These are phyloP conservation scores for Coemansia sp. DNA, from an alignment of 192 early-diverging fungal genomes.

Conservation along the genomic window DNA sequence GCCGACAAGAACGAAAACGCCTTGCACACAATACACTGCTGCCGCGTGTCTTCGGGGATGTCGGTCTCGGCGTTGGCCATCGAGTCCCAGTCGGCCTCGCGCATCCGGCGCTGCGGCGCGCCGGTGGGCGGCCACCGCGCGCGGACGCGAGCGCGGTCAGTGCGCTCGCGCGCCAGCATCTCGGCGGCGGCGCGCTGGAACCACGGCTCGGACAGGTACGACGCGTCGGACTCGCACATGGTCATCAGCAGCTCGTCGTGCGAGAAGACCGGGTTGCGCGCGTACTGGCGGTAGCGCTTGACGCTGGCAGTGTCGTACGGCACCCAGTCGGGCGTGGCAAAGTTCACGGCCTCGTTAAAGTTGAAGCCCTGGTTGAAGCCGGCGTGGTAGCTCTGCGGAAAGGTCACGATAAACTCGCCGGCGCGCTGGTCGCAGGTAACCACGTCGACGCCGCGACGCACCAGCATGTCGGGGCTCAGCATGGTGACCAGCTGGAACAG, in stretches of 20 bases:
- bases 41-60: slow-evolving; percentile 55
- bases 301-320: slow-evolving; percentile 76
- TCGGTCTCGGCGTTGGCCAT: slow-evolving; percentile 45
- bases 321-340: slow-evolving; percentile 91
- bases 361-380: slow-evolving; percentile 99
- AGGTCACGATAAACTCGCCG: slow-evolving; percentile 92
- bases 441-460: slow-evolving; percentile 71
- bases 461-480: slow-evolving; percentile 71
- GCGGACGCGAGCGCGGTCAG: slow-evolving; percentile 44
- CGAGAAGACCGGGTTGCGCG: slow-evolving; percentile 83
- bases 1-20: slow-evolving; percentile 68
- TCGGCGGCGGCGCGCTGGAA: slow-evolving; percentile 47
- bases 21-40: slow-evolving; percentile 71
- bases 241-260: slow-evolving; percentile 88
- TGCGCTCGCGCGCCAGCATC: slow-evolving; percentile 56
- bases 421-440: slow-evolving; percentile 81
- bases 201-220: slow-evolving; percentile 25
- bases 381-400: slow-evolving; percentile 90
- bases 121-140: slow-evolving; percentile 4
- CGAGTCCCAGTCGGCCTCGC: slow-evolving; percentile 34
- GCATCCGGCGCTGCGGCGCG: slow-evolving; percentile 1
- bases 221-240: slow-evolving; percentile 41
- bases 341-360: slow-evolving; percentile 95
- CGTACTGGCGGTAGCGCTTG: slow-evolving; percentile 72
- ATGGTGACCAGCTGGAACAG: slow-evolving; percentile 93